Base-by-base conservation (phyloP, 129 eudicot species). In the Pulicaria dysenterica region DNA sequence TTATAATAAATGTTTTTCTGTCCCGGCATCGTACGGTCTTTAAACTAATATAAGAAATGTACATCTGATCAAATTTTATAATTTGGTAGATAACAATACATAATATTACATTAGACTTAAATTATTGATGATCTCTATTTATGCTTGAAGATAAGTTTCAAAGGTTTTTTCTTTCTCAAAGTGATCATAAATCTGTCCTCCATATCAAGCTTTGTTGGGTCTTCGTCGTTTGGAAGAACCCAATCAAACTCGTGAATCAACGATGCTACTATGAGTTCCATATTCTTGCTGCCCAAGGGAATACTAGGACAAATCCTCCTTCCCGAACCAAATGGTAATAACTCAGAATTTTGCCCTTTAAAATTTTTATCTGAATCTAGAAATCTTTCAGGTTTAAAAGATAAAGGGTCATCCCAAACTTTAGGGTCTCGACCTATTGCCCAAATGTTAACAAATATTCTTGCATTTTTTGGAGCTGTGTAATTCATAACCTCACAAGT, bases 271-370 rank as follows among this genome's bases (percentile, higher is more conserved):
- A 60, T 62, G 37, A 70, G 62, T 31, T 67, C 72, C 38, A 70
- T 53, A 14, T 40, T 56, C 72, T 70, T 70, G 41, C 8, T 44
- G 62, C 77, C 77, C 11, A 71, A 57, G 8, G 77, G 72, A 17
- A 53, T 5, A 15, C 81, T 69, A 39, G 81, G 81, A 61, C 81
- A 77, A 4, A 60, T 77, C 63, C 82, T 77, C 11, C 77, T 77
- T 58, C 76, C 81, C 0, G 70, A 62, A n/a, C 81, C 75, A 77
- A 68, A 77, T 43, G 81, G 70, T 60, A 69, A 49, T 6, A 45
- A 62, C 24, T 50, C 70, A 24, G 12, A 73, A 7, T 73, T 41
- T 12, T 46, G 58, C 6, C 58, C 58, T 53, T 53, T 15, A 53
- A 14, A 53, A 14, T 53, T 31, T 31, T 14, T 5, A 53, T 53